These are phyloP conservation scores for Misopates orontium DNA, from an alignment of 257 asterid genomes.

Conservation along the genomic window DNA sequence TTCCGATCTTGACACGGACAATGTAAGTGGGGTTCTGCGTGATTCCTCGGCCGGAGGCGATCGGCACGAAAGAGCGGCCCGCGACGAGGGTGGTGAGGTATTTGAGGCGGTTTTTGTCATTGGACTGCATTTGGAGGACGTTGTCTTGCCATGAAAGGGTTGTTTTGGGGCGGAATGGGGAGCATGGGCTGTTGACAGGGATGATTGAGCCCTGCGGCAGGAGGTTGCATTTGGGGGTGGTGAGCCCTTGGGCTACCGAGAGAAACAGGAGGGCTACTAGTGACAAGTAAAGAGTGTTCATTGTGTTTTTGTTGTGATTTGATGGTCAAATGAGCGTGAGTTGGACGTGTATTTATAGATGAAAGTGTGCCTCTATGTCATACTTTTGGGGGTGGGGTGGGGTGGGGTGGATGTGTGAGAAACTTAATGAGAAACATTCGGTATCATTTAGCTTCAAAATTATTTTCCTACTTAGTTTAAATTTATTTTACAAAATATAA, in stretches of 20 bases:
- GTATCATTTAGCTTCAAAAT: too few relatives aligned
- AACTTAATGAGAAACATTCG: too few relatives aligned
- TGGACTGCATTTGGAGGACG: conserved; percentile 68
- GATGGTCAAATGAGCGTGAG: conserved; percentile 16
- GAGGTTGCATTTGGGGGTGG: conserved; percentile 34
- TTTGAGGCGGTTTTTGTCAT: conserved; percentile 56
- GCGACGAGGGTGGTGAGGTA: conserved; percentile 68
- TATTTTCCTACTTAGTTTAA: too few relatives aligned
- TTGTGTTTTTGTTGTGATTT: conserved; percentile 4
- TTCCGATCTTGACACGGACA: conserved; percentile 61
- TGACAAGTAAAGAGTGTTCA: conserved; percentile 29
- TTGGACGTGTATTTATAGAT: conserved; percentile 32
- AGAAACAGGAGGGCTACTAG: conserved; percentile 30
- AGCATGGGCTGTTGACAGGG: conserved; percentile 67
- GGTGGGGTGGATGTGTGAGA: too few relatives aligned
- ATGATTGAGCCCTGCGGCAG: conserved; percentile 47
- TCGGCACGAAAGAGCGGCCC: conserved; percentile 57
- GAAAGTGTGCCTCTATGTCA: background rate
- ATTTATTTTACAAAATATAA: too few relatives aligned
- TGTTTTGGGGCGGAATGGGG: conserved; percentile 51
- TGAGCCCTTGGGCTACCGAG: conserved; percentile 29
- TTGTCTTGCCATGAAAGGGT: conserved; percentile 59
- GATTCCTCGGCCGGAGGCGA: conserved; percentile 69
- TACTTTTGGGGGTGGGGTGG: too few relatives aligned
- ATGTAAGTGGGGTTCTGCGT: conserved; percentile 74